Conservation (phyloP, 2,329 filamentous ascomycete genomes). For the Aureobasidium leucospermi region DNA sequence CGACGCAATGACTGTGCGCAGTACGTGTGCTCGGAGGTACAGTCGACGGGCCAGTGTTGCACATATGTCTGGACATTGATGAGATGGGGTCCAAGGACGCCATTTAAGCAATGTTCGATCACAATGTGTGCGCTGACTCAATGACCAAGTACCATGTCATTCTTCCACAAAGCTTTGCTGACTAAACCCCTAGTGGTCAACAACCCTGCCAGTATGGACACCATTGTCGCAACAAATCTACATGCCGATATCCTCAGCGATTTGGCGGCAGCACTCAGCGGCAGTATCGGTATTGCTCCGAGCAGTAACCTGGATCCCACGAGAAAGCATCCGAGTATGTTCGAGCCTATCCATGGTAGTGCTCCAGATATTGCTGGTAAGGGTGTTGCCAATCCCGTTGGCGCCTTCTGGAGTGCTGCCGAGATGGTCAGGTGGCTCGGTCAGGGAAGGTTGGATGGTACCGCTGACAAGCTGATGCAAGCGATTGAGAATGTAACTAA, state of each 20-base stretch:
- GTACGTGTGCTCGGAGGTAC: too few relatives aligned
- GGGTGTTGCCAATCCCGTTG: constrained; percentile 56
- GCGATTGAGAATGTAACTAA: constrained; percentile 56
- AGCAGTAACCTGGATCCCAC: constrained; percentile 61
- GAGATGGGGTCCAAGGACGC: too few relatives aligned
- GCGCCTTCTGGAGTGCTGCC: constrained; percentile 62
- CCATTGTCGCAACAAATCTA: constrained; percentile 41
- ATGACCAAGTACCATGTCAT: too few relatives aligned
- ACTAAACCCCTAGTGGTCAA: constrained; percentile 24
- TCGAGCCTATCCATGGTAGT: constrained; percentile 50
- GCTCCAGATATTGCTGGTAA: constrained; percentile 59
- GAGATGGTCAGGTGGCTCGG: constrained; percentile 63
- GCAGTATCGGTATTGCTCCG: constrained; percentile 61
- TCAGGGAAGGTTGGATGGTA: constrained; percentile 39
- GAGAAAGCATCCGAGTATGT: constrained; percentile 51
- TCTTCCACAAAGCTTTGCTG: too few relatives aligned
- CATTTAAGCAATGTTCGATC: too few relatives aligned
- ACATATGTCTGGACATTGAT: too few relatives aligned
- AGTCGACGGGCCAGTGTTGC: constrained; percentile 19
- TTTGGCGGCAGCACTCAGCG: constrained; percentile 57
- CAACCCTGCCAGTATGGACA: constrained; percentile 38
- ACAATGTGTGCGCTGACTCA: too few relatives aligned
- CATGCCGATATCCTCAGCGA: constrained; percentile 60
- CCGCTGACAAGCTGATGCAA: constrained; percentile 50
- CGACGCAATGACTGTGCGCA: constrained; percentile 43